These are phyloP conservation scores for Beauveria sp. DNA, from an alignment of 2,329 filamentous ascomycete species.

Conservation along the genomic window DNA sequence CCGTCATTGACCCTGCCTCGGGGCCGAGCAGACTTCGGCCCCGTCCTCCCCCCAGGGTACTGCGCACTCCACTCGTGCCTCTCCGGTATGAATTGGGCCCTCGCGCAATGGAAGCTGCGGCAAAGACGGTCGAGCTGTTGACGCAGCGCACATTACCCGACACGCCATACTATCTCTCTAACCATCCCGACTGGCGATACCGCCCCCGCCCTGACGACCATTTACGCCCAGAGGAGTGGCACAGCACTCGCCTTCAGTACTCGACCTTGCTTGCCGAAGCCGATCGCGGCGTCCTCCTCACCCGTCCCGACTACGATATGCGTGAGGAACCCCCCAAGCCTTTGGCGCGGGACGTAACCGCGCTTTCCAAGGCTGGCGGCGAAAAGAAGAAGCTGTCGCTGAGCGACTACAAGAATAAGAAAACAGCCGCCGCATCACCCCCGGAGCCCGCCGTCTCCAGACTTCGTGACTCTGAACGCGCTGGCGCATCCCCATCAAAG, in stretches of 20 bases:
- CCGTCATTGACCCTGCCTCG: neutral
- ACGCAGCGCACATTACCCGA: slow-evolving; percentile 44
- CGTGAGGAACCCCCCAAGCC: slow-evolving; percentile 41
- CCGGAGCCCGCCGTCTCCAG: slow-evolving; percentile 26
- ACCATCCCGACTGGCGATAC: slow-evolving; percentile 41
- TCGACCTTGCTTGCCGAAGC: slow-evolving; percentile 49
- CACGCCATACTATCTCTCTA: slow-evolving; percentile 45
- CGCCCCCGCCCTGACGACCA: slow-evolving; percentile 33
- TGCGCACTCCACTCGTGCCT: slow-evolving; percentile 14
- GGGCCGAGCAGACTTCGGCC: slow-evolving; percentile 5
- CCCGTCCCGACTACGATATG: slow-evolving; percentile 50
- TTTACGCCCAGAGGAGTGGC: slow-evolving; percentile 40
- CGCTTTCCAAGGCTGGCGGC: slow-evolving; percentile 32
- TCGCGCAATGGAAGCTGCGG: slow-evolving; percentile 51
- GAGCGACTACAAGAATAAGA: slow-evolving; percentile 53
- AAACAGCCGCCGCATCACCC: slow-evolving; percentile 28
- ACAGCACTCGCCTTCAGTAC: slow-evolving; percentile 45
- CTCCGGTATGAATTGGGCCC: slow-evolving; percentile 26
- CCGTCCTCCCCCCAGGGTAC: slow-evolving; percentile 16
- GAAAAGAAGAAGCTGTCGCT: slow-evolving; percentile 51
- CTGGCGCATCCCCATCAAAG: slow-evolving; percentile 15
- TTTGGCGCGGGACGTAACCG: slow-evolving; percentile 26
- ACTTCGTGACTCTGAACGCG: slow-evolving; percentile 25
- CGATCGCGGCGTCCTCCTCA: slow-evolving; percentile 50
- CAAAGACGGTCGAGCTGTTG: slow-evolving; percentile 47